phyloP scores from a whole-genome alignment of 768 basidiomycete genomes.

The Amanita muscaria region DNA sequence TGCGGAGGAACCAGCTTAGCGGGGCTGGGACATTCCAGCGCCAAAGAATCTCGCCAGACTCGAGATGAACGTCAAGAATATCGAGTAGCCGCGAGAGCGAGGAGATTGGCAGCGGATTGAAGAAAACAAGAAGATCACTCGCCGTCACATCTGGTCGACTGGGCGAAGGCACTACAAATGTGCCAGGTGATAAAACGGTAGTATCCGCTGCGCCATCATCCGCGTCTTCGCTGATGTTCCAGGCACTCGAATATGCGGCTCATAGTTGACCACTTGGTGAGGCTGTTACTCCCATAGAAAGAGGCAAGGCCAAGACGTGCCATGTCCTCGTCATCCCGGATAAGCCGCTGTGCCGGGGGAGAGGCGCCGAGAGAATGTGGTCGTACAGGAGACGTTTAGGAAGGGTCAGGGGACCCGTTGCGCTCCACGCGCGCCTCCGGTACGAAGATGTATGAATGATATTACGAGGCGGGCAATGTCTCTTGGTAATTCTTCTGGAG shows the following conservation, averaged over 20 bases:
- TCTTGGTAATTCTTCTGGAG: constrained; percentile 48
- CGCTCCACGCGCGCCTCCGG: constrained; percentile 86
- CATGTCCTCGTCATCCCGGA: constrained; percentile 77
- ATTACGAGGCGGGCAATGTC: constrained; percentile 75
- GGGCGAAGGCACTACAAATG: constrained; percentile 71
- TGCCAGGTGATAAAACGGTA: constrained; percentile 71
- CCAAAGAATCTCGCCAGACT: constrained; percentile 85
- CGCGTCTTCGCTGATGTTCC: constrained; percentile 51
- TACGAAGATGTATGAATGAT: constrained; percentile 91
- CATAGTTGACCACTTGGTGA: constrained; percentile 77
- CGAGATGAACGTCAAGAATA: constrained; percentile 87
- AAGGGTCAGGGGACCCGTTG: constrained; percentile 57
- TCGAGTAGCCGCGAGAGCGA: constrained; percentile 81
- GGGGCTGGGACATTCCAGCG: constrained; percentile 82
- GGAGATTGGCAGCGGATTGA: constrained; percentile 64
- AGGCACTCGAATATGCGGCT: constrained; percentile 90
- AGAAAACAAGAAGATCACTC: constrained; percentile 70
- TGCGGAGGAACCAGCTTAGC: constrained; percentile 86
- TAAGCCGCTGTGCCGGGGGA: constrained; percentile 63
- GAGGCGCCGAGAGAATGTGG: constrained; percentile 57
- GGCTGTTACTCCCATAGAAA: constrained; percentile 72
- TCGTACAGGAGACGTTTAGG: constrained; percentile 60
- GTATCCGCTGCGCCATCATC: constrained; percentile 74
- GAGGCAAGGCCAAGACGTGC: constrained; percentile 81
- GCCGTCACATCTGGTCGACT: constrained; percentile 46